phyloP scores from a whole-genome alignment of 495 filamentous ascomycete species.

The Lophium mytilinum region DNA sequence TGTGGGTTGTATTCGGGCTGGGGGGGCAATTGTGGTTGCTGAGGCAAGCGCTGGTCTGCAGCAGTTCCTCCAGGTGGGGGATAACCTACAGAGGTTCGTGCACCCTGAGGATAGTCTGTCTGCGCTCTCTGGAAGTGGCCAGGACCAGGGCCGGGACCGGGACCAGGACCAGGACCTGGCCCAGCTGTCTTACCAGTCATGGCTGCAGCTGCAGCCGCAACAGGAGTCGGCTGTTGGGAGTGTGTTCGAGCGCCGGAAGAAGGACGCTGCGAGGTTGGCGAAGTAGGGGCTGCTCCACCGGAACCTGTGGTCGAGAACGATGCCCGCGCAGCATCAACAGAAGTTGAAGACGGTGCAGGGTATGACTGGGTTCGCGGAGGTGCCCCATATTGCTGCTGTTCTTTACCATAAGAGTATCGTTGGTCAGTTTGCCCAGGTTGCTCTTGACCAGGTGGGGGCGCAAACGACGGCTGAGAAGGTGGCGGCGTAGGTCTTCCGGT shows the following conservation, averaged over 20 bases:
- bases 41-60: constrained; percentile 18
- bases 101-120: constrained; percentile 35
- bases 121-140: constrained; percentile 36
- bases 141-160: constrained; percentile 7
- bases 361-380: constrained; percentile 36
- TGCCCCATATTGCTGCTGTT: constrained; percentile 31
- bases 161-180: no score
- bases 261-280: constrained; percentile 35
- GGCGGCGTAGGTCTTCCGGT: constrained; percentile 35
- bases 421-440: constrained; percentile 35
- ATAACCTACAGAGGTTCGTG: constrained; percentile 15
- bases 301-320: constrained; percentile 30
- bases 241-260: constrained; percentile 36
- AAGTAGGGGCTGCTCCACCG: constrained; percentile 25
- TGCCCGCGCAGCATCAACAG: constrained; percentile 43
- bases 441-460: constrained; percentile 35
- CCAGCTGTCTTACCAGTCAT: constrained; percentile 34
- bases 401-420: constrained; percentile 42
- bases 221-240: constrained; percentile 34
- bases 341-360: constrained; percentile 30
- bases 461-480: constrained; percentile 29
- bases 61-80: constrained; percentile 6
- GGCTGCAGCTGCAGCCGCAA: constrained; percentile 41
- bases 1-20: constrained; percentile 25
- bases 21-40: constrained; percentile 14